Evolutionary conservation across 1,284 basidiomycete genomes (phyloP), one percentile per base, ranked within the genome.

Genomic region (Kalmanozyma brasiliensis): DNA sequence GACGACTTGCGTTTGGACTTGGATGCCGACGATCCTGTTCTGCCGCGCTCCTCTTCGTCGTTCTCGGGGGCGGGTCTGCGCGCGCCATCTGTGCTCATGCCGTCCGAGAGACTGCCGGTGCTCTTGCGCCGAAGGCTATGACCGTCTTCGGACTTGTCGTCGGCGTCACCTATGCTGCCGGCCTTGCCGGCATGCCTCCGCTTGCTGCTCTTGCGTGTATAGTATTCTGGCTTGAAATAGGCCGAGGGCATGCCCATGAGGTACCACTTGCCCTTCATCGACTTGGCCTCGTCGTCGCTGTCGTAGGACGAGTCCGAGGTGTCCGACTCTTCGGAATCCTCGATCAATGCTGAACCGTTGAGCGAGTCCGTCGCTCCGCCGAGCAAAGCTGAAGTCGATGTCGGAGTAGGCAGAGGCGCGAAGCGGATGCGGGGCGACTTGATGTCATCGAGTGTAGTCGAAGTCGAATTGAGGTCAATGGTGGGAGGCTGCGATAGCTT

Each of bases 221-320:
- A 71, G 49, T 69, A 62, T 22, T 68, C 44, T 0, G 74, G 62
- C 55, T 69, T 77, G 62, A 77, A 77, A 23, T 68, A 52, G n/a
- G 67, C 61, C 8, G 73, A 57, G 2, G 76, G 72, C 72, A 78
- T 77, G 26, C 74, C 74, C 76, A 78, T 78, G 29, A 78, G 49
- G 40, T 78, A 78, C 76, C 72, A 76, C 34, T 75, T 76, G 34
- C 75, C 61, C 56, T 74, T 76, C 43, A 60, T 55, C 11, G 52
- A 48, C 45, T 55, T 51, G 52, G 52, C 42, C 13, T 43, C 72
- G 29, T 62, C 70, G 17, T 59, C 60, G 46, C 66, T 56, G 35
- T 49, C 68, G 37, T 42, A 73, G 51, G 53, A 71, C 14, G 55
- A 64, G 3, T 73, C 74, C 30, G 49, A 38, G 3, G 40, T 24